Evolutionary conservation across 805 yeast genomes (phyloP), one percentile per base, ranked within the genome.

Genomic region (Cyberlindnera americana): DNA sequence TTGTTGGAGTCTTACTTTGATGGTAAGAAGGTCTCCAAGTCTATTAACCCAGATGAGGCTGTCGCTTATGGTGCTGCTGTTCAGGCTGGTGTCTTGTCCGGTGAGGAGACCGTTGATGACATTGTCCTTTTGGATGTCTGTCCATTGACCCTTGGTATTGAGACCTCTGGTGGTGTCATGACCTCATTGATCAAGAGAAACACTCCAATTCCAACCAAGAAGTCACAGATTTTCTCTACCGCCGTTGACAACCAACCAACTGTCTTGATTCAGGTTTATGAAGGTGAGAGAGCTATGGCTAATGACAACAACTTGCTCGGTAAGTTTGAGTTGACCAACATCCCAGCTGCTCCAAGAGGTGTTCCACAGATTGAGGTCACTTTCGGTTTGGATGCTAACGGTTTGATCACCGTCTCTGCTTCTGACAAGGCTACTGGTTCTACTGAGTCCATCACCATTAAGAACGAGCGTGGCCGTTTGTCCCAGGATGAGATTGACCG

Each of bases 11-110:
- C 83, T 50, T 89, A 69, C 78, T 91, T 91, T 64, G 81, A 83
- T 60, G 96, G 96, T 59, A 91, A 93, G 77, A 89, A 89, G 70
- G 91, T 95, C 52, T 87, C 95, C 54, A 91, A 90, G 78, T 91
- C 96, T 59, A 91, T 91, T 61, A 91, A 91, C 75, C 98, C 99
- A 49, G 99, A 91, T 72, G 99, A 91, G 76, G 99, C 99, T 65
- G 98, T 91, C 61, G 99, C 98, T 31, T 91, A 82, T 59, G 99
- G 99, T 78, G 98, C 98, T 47, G 97, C 99, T 49, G 97, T 91
- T 49, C 99, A 91, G 75, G 98, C 96, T 43, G 98, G 98, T 74
- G 95, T 91, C 55, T 73, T 91, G 52, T 81, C 95, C 41, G 98
- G 98, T 67, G 96, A 90, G 69, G 89, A 83, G 59, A 93, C 95